Evolutionary conservation across 345 rosid species (phyloP).

Genomic region (Brassica cretica): DNA sequence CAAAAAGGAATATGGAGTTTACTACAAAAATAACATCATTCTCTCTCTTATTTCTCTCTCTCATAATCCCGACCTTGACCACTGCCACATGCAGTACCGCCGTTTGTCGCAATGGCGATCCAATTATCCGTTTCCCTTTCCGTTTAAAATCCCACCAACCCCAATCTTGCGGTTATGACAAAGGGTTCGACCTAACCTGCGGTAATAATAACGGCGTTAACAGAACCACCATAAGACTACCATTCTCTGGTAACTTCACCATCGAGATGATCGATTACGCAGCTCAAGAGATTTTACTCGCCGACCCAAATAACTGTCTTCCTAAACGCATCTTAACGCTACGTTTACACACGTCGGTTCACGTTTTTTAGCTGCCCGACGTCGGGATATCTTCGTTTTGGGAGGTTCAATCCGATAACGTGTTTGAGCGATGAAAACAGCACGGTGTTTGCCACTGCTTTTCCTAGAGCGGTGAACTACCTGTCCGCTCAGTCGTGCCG

Average conservation of each 20-base stretch:
- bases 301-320: slow-evolving; percentile 60
- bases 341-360: slow-evolving; percentile 42
- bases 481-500: slow-evolving; percentile 47
- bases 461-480: not conserved
- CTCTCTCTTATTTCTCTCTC: slow-evolving; percentile 27
- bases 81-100: slow-evolving; percentile 40
- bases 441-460: slow-evolving; percentile 65
- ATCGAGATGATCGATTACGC: slow-evolving; percentile 56
- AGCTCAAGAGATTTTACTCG: slow-evolving; percentile 61
- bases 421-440: slow-evolving; percentile 53
- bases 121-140: slow-evolving; percentile 60
- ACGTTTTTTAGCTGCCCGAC: slow-evolving; percentile 62
- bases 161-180: slow-evolving; percentile 50
- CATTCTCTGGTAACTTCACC: slow-evolving; percentile 50
- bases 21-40: not conserved
- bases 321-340: slow-evolving; percentile 59
- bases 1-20: slow-evolving; percentile 26
- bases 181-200: slow-evolving; percentile 58
- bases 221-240: slow-evolving; percentile 41
- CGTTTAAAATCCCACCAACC: slow-evolving; percentile 45
- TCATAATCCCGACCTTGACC: slow-evolving; percentile 16
- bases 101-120: slow-evolving; percentile 44
- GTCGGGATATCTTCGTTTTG: slow-evolving; percentile 27
- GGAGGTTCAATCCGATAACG: slow-evolving; percentile 52
- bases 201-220: slow-evolving; percentile 34